Conservation (phyloP, 257 asterid species). For the Jacaranda copaia region DNA sequence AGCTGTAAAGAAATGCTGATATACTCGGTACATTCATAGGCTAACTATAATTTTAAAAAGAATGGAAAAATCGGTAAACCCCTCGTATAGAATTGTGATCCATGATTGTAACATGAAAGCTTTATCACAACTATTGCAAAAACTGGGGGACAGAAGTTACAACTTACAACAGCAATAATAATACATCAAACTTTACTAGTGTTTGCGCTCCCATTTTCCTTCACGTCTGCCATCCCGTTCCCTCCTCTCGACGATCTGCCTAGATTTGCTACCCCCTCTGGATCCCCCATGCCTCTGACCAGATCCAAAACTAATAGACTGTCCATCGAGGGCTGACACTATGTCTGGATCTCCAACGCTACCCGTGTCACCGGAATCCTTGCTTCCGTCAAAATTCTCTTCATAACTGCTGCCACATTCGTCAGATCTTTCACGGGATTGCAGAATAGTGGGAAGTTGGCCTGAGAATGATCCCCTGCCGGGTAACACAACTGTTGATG, state of each 20-base stretch:
- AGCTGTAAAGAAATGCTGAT: too few relatives aligned
- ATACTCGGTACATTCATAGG: too few relatives aligned
- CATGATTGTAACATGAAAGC: too few relatives aligned
- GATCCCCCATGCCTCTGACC: conserved; percentile 74
- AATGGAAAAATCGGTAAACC: too few relatives aligned
- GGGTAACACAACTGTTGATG: conserved; percentile 56
- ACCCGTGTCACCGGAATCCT: conserved; percentile 86
- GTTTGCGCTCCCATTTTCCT: conserved; percentile 98
- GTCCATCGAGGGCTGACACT: conserved; percentile 77
- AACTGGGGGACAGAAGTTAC: too few relatives aligned
- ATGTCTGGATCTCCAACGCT: conserved; percentile 86
- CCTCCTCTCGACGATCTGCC: conserved; percentile 86
- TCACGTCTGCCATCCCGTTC: conserved; percentile 89
- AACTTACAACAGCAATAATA: too few relatives aligned
- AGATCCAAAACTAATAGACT: conserved; percentile 51
- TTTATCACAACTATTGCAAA: too few relatives aligned
- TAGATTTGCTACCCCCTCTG: conserved; percentile 68
- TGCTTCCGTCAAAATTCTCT: conserved; percentile 81
- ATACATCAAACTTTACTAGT: conserved; percentile 44
- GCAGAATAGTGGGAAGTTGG: conserved; percentile 77
- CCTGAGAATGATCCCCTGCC: conserved; percentile 74
- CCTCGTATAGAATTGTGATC: background rate
- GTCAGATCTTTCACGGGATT: conserved; percentile 82
- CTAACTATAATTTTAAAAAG: too few relatives aligned
- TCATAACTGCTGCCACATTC: conserved; percentile 83